phyloP scores from a whole-genome alignment of 148 eudicot species.

The Pouteria glomerata region DNA sequence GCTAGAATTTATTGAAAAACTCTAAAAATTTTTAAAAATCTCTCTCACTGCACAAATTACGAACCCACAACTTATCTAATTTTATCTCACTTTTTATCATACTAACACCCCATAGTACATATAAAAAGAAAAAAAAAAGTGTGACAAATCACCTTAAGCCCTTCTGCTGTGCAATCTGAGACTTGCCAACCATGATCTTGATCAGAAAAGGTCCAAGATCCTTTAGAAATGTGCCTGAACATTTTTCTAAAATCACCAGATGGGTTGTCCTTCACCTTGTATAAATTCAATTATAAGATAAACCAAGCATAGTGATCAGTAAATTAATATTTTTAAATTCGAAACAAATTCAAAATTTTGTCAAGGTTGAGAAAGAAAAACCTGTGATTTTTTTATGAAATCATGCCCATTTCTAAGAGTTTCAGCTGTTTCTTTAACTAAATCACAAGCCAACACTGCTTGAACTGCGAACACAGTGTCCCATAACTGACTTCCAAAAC shows the following conservation, averaged over 20 bases:
- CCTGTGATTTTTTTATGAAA: conserved; percentile 32
- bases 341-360: background rate
- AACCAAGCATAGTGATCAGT: background rate
- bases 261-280: conserved; percentile 36
- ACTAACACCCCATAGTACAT: too few relatives aligned
- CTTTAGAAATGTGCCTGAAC: conserved; percentile 48
- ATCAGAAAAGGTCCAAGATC: conserved; percentile 62
- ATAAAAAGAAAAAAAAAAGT: background rate
- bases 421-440: conserved; percentile 18
- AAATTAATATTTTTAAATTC: background rate
- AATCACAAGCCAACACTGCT: conserved; percentile 24
- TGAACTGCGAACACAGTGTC: conserved; percentile 33
- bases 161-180: conserved; percentile 60
- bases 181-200: too few relatives aligned
- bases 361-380: background rate
- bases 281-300: background rate
- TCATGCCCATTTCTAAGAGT: conserved; percentile 24
- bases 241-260: conserved; percentile 35
- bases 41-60: too few relatives aligned
- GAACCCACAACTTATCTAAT: too few relatives aligned
- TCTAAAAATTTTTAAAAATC: too few relatives aligned
- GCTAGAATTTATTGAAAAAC: too few relatives aligned
- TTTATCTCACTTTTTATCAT: too few relatives aligned
- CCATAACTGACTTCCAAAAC: conserved; percentile 38
- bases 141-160: conserved; percentile 31